phyloP scores from a whole-genome alignment of 176 grass and related monocot genomes.

The Triticum monococcum region DNA sequence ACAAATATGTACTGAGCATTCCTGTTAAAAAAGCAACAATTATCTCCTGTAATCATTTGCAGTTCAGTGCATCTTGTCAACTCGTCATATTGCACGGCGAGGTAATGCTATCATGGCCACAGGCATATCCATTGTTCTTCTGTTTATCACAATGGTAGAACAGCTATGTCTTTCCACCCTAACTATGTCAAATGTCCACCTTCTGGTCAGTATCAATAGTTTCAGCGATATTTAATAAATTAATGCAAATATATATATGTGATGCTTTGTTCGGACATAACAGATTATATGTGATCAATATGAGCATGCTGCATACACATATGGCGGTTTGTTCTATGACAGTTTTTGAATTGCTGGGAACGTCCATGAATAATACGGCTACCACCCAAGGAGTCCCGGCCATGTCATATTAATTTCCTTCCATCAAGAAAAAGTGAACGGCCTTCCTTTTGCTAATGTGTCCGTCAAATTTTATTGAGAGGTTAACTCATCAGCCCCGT shows the following conservation, averaged over 20 bases:
- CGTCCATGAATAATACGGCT: too few relatives aligned
- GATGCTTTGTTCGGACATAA: background rate
- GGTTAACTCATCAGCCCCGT: too few relatives aligned
- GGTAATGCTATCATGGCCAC: background rate
- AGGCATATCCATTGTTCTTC: background rate
- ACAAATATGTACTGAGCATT: background rate
- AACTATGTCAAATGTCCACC: background rate
- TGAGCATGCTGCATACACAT: background rate
- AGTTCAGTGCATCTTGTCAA: background rate
- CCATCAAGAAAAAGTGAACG: too few relatives aligned
- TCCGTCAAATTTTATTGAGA: too few relatives aligned
- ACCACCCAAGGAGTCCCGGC: too few relatives aligned
- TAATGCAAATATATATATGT: background rate
- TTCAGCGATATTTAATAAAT: background rate
- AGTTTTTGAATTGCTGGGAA: background rate
- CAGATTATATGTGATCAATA: background rate
- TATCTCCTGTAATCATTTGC: background rate
- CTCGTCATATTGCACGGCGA: background rate
- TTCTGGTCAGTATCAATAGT: background rate
- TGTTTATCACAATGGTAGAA: background rate
- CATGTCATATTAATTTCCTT: too few relatives aligned
- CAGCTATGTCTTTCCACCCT: background rate
- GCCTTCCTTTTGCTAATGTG: too few relatives aligned
- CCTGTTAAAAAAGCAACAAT: background rate
- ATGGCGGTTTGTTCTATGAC: background rate